Conservation (phyloP, 1,284 basidiomycete genomes). For the Ustilago hordei region DNA sequence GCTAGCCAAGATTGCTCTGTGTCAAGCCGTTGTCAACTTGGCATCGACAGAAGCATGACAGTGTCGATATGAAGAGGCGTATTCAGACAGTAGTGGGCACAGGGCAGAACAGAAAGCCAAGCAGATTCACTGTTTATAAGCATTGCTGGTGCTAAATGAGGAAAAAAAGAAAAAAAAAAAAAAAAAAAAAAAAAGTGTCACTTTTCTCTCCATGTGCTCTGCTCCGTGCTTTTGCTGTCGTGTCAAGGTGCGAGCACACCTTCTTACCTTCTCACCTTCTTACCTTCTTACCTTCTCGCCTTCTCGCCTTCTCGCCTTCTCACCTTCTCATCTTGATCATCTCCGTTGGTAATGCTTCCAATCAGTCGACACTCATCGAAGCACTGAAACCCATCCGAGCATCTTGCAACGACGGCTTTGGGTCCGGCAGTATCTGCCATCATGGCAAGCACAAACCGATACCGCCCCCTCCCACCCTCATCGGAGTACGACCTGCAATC, state of each 20-base stretch:
- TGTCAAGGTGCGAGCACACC: neutral
- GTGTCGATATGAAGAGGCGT: too few relatives aligned
- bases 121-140: too few relatives aligned
- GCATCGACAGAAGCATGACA: too few relatives aligned
- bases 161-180: too few relatives aligned
- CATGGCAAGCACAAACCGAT: slow-evolving; percentile 33
- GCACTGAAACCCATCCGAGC: neutral
- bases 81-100: neutral
- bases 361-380: neutral
- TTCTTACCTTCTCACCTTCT: neutral
- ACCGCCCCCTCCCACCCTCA: slow-evolving; percentile 29
- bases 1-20: too few relatives aligned
- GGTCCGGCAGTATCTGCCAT: slow-evolving; percentile 7
- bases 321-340: neutral
- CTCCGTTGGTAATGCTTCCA: neutral
- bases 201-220: neutral
- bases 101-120: neutral
- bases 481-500: slow-evolving; percentile 31
- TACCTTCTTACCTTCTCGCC: neutral
- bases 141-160: too few relatives aligned
- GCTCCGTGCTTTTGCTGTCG: neutral
- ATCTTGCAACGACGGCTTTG: neutral
- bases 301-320: neutral
- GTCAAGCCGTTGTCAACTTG: too few relatives aligned
- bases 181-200: neutral